Evolutionary conservation across 192 early-diverging fungal genomes (phyloP).

Genomic region (Dispira parvispora): DNA sequence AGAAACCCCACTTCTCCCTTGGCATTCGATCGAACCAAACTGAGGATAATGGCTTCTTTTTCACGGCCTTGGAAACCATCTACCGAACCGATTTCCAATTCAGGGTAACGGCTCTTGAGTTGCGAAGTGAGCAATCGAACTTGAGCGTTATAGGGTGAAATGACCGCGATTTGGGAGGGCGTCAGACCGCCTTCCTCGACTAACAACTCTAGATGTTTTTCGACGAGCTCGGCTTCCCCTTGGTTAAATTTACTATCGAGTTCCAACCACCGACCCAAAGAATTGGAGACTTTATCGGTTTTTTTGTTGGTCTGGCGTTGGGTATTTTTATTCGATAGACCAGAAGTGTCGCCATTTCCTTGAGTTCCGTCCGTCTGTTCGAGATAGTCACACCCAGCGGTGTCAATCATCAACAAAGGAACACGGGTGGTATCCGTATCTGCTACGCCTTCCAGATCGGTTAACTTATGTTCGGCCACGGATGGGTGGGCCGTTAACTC

Average conservation of each 20-base stretch:
- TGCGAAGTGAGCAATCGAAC: constrained; percentile 33
- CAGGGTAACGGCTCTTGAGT: constrained; percentile 34
- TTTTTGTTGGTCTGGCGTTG: background rate
- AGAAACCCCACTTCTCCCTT: constrained; percentile 71
- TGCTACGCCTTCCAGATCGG: constrained; percentile 38
- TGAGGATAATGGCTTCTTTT: constrained; percentile 69
- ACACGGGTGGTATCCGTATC: constrained; percentile 37
- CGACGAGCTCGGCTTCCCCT: constrained; percentile 53
- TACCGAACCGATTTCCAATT: constrained; percentile 65
- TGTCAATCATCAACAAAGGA: constrained; percentile 56
- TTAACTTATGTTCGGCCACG: constrained; percentile 45
- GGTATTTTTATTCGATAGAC: too few species aligned
- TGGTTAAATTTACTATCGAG: constrained; percentile 53
- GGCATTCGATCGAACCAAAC: constrained; percentile 66
- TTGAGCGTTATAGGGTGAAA: constrained; percentile 76
- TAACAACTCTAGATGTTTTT: constrained; percentile 40
- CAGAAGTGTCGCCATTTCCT: too few species aligned
- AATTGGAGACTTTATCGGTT: background rate
- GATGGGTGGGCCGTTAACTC: constrained; percentile 41
- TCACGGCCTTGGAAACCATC: constrained; percentile 90
- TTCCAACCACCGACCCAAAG: constrained; percentile 12
- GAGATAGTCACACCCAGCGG: constrained; percentile 27
- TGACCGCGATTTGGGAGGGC: constrained; percentile 56
- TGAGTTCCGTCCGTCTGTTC: constrained; percentile 16
- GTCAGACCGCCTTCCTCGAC: constrained; percentile 38